Conservation (phyloP, 148 eudicot species). For the Cornus controversa region DNA sequence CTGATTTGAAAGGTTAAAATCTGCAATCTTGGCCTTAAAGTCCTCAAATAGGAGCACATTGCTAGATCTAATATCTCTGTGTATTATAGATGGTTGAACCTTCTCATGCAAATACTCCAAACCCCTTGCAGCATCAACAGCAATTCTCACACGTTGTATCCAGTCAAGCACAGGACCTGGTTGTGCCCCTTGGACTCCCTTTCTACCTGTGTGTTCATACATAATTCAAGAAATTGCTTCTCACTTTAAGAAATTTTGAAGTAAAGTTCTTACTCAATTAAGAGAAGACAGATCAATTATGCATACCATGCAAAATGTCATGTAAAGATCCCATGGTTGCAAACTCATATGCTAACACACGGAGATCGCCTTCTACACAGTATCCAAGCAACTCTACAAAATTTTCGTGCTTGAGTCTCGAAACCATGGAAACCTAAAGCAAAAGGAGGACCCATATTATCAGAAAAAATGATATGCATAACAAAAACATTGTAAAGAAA, state of each 20-base stretch:
- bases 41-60: constrained; percentile 87
- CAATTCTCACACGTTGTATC: constrained; percentile 81
- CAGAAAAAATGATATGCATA: constrained; percentile 4
- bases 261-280: not conserved
- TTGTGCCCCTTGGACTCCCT: constrained; percentile 91
- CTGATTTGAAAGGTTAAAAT: constrained; percentile 79
- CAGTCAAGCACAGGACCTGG: constrained; percentile 85
- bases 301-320: constrained; percentile 79
- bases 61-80: constrained; percentile 83
- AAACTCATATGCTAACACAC: constrained; percentile 79
- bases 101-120: constrained; percentile 92
- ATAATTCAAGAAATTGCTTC: constrained; percentile 3
- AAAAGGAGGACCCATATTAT: constrained; percentile 4
- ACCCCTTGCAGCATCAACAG: constrained; percentile 82
- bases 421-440: constrained; percentile 73
- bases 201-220: constrained; percentile 46
- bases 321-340: constrained; percentile 86
- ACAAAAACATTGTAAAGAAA: not conserved
- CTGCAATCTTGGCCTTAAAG: constrained; percentile 77
- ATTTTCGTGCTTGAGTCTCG: constrained; percentile 78
- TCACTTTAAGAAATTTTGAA: not conserved
- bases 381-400: constrained; percentile 79
- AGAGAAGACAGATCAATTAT: not conserved
- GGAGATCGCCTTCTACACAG: constrained; percentile 68
- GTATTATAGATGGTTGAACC: constrained; percentile 59